phyloP scores from a whole-genome alignment of 192 early-diverging fungal genomes.

The Mortierella claussenii region DNA sequence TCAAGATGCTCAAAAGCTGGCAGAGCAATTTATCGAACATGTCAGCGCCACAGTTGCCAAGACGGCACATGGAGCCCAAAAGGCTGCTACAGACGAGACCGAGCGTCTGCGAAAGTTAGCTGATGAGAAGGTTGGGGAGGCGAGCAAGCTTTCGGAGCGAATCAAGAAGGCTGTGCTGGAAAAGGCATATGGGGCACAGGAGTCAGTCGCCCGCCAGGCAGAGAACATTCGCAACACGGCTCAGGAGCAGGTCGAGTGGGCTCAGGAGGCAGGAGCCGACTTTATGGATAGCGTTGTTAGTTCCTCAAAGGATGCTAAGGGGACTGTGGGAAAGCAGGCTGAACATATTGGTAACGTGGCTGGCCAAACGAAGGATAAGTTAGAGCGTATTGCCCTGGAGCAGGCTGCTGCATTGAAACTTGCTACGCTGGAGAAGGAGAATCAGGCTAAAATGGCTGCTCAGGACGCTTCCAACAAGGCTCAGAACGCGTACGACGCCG shows the following conservation, averaged over 20 bases:
- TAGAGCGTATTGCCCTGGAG: constrained; percentile 10
- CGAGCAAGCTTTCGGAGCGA: constrained; percentile 30
- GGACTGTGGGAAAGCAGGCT: constrained; percentile 11
- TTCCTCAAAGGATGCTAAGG: constrained; percentile 10
- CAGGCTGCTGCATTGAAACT: constrained; percentile 6
- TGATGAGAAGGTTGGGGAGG: constrained; percentile 22
- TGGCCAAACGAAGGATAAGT: not conserved
- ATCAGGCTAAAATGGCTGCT: constrained; percentile 10
- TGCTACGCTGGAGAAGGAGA: constrained; percentile 9
- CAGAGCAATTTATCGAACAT: constrained; percentile 17
- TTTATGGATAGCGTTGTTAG: constrained; percentile 6
- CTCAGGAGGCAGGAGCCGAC: constrained; percentile 21
- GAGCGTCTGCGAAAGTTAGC: constrained; percentile 19
- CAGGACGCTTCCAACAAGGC: constrained; percentile 13
- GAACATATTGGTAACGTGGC: constrained; percentile 14
- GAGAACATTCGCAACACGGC: constrained; percentile 14
- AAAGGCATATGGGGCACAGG: constrained; percentile 35
- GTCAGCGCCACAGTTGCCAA: constrained; percentile 12
- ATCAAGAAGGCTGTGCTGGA: constrained; percentile 31
- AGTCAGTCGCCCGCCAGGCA: constrained; percentile 21
- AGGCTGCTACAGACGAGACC: constrained; percentile 20
- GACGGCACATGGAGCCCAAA: constrained; percentile 35
- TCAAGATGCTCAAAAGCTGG: constrained; percentile 16
- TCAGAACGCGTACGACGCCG: constrained; percentile 19
- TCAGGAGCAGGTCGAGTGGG: constrained; percentile 10